These are phyloP conservation scores for Cladophialophora psammophila DNA, from an alignment of 2,329 filamentous ascomycete genomes.

Conservation along the genomic window DNA sequence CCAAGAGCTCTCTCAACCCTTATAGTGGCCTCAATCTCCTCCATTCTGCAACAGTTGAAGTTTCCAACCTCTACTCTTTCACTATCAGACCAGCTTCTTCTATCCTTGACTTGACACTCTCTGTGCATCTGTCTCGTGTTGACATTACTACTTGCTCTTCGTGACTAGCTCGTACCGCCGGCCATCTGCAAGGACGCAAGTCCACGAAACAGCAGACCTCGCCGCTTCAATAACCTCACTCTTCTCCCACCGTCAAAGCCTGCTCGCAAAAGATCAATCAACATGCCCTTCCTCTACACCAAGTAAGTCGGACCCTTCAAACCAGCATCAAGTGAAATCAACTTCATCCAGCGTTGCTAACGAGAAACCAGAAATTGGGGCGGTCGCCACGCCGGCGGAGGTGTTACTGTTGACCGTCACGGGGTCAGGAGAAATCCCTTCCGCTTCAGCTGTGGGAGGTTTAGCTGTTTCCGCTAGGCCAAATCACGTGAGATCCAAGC, in stretches of 20 bases:
- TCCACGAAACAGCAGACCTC: neutral
- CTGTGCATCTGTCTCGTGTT: neutral
- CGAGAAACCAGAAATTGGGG: conserved; percentile 41
- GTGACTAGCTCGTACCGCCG: neutral
- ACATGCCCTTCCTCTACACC: conserved; percentile 45
- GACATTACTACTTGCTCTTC: neutral
- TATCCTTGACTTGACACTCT: neutral
- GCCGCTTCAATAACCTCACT: neutral
- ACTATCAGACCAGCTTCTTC: neutral
- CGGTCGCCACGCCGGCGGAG: conserved; percentile 53
- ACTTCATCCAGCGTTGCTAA: neutral
- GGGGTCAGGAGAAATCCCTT: conserved; percentile 60
- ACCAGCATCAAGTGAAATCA: neutral
- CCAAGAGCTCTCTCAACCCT: neutral
- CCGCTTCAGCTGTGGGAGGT: conserved; percentile 57
- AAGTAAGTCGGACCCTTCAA: conserved; percentile 37
- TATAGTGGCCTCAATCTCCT: neutral
- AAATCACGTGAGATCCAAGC: neutral
- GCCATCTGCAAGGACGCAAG: neutral
- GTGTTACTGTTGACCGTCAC: conserved; percentile 60
- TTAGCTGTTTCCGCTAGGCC: conserved; percentile 61
- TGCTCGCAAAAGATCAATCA: conserved; percentile 1
- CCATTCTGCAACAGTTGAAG: neutral
- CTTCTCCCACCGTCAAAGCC: neutral
- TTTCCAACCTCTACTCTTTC: neutral